Base-by-base conservation (phyloP, 2,329 filamentous ascomycete species). In the Parastagonospora nodorum region DNA sequence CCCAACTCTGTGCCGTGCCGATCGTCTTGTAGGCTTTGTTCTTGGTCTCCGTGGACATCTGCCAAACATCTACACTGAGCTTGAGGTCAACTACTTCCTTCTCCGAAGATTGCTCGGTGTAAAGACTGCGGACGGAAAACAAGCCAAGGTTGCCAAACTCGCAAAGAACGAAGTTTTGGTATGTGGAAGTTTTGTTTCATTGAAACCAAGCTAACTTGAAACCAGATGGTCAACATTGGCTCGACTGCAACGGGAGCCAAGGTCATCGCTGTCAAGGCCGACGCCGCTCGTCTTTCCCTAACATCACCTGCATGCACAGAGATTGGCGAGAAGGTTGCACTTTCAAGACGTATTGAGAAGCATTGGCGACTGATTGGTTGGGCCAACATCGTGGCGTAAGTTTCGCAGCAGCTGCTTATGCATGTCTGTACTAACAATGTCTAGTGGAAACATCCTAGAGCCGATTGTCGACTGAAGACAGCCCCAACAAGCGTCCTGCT, bases 141-240 rank as follows among this genome's bases (percentile, higher is more conserved):
- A 97, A 79, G 93, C 93, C 71, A 99, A 99, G 88, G 94, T 99
- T 63, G 92, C 92, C 67, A 99, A 99, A 82, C 83, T 99, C 61
- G 83, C 92, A 50, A 99, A 97, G 87, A 97, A 96, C 79, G 94
- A 99, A 77, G 92, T 97, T 69, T 88, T 99, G 42, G 67, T 72
- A 68, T 35, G 58, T 60, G 11, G 35, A 28, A 15, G 5, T 14
- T 38, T 27, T 12, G 12, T 2, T 6, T 4, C 14, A 11, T 16
- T 7, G 2, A 38, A 32, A 32, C 11, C 10, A 37, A 16, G 45
- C 61, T 70, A 37, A 70, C 31, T 38, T 27, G 35, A 7, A 36
- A 35, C 12, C 38, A 71, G 77, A 97, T 99, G 94, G 94, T 99
- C 62, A 99, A 99, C 82, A 99, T 99, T 73, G 94, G 94, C 56